Percentiles rank a stretch among this genome's conserved stretches.
Evolutionary conservation across 441 rosid species (phyloP).

Genomic region (Flueggea neowawraea): DNA sequence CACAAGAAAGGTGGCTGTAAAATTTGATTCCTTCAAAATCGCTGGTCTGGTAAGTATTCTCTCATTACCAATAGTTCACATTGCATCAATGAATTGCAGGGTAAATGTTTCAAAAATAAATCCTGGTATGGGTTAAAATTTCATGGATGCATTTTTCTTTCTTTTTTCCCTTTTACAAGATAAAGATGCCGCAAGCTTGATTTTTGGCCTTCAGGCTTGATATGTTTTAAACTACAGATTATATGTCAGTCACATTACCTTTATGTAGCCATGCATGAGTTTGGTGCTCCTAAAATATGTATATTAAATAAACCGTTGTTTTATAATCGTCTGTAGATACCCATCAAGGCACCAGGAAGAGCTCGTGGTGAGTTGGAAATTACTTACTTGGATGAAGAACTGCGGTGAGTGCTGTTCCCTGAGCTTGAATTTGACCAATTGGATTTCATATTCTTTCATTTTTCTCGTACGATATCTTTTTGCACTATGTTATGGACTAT

Average conservation of each 20-base stretch:
- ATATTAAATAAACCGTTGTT: not conserved
- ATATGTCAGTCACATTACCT: no score
- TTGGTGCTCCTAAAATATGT: not conserved
- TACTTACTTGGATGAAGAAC: conserved; percentile 86
- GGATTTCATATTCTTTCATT: not conserved
- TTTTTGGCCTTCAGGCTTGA: no score
- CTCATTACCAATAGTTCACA: not conserved
- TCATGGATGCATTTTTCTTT: no score
- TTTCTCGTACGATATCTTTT: not conserved
- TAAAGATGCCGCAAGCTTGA: no score
- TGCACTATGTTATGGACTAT: no score
- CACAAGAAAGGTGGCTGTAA: conserved; percentile 72
- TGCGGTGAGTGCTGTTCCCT: conserved; percentile 44
- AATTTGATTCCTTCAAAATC: conserved; percentile 75
- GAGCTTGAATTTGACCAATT: not conserved
- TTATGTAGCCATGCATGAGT: not conserved
- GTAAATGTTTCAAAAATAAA: not conserved
- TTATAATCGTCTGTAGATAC: conserved; percentile 46
- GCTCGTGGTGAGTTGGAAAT: conserved; percentile 90
- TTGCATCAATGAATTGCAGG: not conserved
- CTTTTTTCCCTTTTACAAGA: no score
- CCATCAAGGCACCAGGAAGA: conserved; percentile 75
- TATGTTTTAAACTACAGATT: no score
- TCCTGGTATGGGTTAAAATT: no score
- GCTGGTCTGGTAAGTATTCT: conserved; percentile 58